Evolutionary conservation across 306 rosid genomes (phyloP).

Genomic region (Trifolium repens): DNA sequence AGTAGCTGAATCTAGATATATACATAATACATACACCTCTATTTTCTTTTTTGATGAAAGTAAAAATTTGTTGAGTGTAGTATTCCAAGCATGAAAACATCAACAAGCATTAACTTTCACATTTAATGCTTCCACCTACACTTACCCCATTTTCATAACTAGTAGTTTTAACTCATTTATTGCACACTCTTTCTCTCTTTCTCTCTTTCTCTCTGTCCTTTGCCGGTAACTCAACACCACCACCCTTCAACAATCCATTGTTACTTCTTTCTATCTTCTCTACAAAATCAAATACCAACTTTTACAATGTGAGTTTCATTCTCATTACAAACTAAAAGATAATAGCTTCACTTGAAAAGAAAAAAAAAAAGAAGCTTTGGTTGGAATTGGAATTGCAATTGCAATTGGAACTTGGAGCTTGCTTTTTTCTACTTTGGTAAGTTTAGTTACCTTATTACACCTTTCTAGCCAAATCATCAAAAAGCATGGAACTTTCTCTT

Average conservation of each 20-base stretch:
- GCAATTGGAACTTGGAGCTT: conserved; percentile 14
- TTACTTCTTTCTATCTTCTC: background rate
- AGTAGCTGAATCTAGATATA: background rate
- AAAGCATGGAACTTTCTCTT: conserved; percentile 16
- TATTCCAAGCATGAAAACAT: conserved; percentile 61
- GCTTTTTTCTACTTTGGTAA: conserved; percentile 41
- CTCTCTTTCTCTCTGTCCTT: conserved; percentile 1
- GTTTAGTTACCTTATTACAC: background rate
- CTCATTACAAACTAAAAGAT: background rate
- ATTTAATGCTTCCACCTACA: conserved; percentile 78
- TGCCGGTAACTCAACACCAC: conserved; percentile 33
- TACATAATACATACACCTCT: background rate
- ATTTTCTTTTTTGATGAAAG: background rate
- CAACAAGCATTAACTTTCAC: conserved; percentile 68
- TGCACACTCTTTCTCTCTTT: conserved; percentile 22
- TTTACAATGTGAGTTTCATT: background rate
- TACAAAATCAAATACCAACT: conserved; percentile 31
- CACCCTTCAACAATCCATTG: conserved; percentile 41
- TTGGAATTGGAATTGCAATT: conserved; percentile 19
- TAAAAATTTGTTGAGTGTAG: conserved; percentile 33
- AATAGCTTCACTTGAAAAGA: background rate
- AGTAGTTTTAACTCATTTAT: conserved; percentile 68
- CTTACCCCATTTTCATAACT: conserved; percentile 52
- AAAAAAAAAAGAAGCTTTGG: too few species aligned
- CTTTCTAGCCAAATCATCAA: conserved; percentile 26